A percentile compares a stretch with the other conserved stretches of the same genome.
Evolutionary conservation across 2,329 filamentous ascomycete genomes (phyloP).

Genomic region (Paracoccidioides lutzii): DNA sequence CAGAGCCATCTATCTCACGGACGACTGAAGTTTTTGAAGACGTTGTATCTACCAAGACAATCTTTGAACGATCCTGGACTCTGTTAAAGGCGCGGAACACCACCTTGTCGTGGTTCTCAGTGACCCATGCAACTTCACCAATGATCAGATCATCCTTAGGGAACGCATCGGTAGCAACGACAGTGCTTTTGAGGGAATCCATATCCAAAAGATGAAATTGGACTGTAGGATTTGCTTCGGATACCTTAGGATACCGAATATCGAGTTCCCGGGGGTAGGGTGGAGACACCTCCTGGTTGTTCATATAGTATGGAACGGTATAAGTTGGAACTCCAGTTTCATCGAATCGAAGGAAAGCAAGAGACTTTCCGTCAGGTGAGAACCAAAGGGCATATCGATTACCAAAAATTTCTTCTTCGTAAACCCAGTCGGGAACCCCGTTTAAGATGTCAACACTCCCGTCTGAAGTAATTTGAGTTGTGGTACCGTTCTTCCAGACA

Average conservation of each 20-base stretch:
- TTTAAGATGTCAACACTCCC: constrained; percentile 77
- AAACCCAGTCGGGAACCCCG: constrained; percentile 90
- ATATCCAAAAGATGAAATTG: constrained; percentile 47
- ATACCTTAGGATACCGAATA: constrained; percentile 56
- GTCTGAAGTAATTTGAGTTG: constrained; percentile 60
- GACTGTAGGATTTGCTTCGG: constrained; percentile 53
- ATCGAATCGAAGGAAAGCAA: constrained; percentile 81
- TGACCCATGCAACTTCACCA: constrained; percentile 56
- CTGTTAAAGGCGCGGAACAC: constrained; percentile 56
- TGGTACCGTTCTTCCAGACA: constrained; percentile 42
- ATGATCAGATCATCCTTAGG: constrained; percentile 49
- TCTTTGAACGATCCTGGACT: constrained; percentile 52
- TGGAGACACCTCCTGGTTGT: constrained; percentile 43
- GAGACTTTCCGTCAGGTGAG: constrained; percentile 70
- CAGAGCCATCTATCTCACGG: constrained; percentile 45
- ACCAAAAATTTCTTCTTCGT: constrained; percentile 67
- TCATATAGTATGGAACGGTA: constrained; percentile 55
- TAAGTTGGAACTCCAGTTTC: constrained; percentile 57
- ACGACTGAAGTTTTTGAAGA: constrained; percentile 35
- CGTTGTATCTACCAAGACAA: constrained; percentile 46
- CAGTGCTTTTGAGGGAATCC: constrained; percentile 31
- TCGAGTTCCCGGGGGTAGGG: constrained; percentile 51
- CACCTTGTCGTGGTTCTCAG: constrained; percentile 46
- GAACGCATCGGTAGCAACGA: constrained; percentile 45
- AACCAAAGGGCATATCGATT: constrained; percentile 78